Base-by-base conservation (phyloP, 176 grass and related monocot genomes). In the Phoenix roebelenii region DNA sequence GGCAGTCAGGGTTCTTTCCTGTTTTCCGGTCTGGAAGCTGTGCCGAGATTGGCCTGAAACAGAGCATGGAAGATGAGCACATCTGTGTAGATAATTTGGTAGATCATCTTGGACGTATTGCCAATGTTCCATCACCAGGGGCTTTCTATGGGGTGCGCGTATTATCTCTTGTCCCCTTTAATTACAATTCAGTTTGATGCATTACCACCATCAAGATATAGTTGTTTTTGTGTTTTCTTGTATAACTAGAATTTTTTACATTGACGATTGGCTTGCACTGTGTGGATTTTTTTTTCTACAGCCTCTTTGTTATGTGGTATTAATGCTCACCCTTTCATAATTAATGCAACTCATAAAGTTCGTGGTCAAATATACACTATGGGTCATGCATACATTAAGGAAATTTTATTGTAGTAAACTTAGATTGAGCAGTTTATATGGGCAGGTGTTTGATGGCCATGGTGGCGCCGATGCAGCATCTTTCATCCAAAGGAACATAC, bases 371-470 rank as follows among this genome's bases (percentile, higher is more conserved):
- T 44, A 12, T 44, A 10, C 35, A 44, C 35, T 14, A 10, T 35
- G 5, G 5, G 32, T 35, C 5, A 35, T 35, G 32, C 32, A 14
- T 44, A 12, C 35, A 44, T 44, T 9, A 44, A 44, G 35, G 10
- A 44, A 44, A 44, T 44, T 44, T 12, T 44, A 44, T 44, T 5
- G 35, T 0, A 53, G 7, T 35, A 16, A 30, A 19, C 14, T 57
- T 23, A 49, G n/a, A 62, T 19, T 3, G 5, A 57, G 53, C 23
- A 51, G 7, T 52, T 60, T 51, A 18, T 26, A 20, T 30, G 23
- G 50, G 54, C 80, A 97, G 92, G 87, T 97, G 59, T 97, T 97
- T 80, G 92, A 97, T 75, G 92, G 92, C 14, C 92, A 97, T 76
- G 75, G 84, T 66, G 92, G 92, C 61, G 83, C 62, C 18, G 92